These are phyloP conservation scores for Candida sp. DNA, from an alignment of 1,139 yeast genomes.

Conservation along the genomic window DNA sequence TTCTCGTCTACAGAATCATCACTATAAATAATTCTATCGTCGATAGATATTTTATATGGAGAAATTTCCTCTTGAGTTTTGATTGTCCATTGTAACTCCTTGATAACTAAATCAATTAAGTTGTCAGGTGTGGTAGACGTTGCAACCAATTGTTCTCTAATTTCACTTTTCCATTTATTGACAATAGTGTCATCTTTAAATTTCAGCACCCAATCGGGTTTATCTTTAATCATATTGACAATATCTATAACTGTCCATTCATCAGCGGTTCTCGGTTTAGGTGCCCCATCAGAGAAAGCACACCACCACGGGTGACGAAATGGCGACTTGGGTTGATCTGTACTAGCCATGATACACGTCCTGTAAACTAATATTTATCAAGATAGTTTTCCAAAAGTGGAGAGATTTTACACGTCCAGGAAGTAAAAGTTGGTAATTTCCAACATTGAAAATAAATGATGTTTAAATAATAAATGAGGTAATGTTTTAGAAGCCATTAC, in stretches of 20 bases:
- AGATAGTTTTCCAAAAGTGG: too few relatives aligned
- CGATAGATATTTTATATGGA: constrained; percentile 12
- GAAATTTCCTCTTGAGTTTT: constrained; percentile 5
- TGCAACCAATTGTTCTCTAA: constrained; percentile 13
- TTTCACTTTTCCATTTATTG: constrained; percentile 30
- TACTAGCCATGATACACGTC: too few relatives aligned
- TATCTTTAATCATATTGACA: constrained; percentile 21
- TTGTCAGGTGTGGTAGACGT: constrained; percentile 13
- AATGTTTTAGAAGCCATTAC: too few relatives aligned
- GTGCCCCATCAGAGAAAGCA: constrained; percentile 13
- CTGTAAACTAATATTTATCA: too few relatives aligned
- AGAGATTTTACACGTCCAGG: too few relatives aligned
- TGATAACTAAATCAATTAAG: constrained; percentile 19
- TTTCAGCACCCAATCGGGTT: constrained; percentile 31
- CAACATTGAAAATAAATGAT: too few relatives aligned
- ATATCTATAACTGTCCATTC: constrained; percentile 24
- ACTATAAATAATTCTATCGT: constrained; percentile 16
- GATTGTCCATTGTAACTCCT: constrained; percentile 26
- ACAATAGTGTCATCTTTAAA: constrained; percentile 21
- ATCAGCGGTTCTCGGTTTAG: constrained; percentile 15
- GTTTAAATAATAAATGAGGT: too few relatives aligned
- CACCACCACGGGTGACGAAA: constrained; percentile 11
- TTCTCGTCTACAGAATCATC: constrained; percentile 11
- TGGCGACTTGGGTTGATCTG: constrained; percentile 5
- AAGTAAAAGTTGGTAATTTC: too few relatives aligned